Conservation (phyloP, 78 protist species). For the Guillardia theta region DNA sequence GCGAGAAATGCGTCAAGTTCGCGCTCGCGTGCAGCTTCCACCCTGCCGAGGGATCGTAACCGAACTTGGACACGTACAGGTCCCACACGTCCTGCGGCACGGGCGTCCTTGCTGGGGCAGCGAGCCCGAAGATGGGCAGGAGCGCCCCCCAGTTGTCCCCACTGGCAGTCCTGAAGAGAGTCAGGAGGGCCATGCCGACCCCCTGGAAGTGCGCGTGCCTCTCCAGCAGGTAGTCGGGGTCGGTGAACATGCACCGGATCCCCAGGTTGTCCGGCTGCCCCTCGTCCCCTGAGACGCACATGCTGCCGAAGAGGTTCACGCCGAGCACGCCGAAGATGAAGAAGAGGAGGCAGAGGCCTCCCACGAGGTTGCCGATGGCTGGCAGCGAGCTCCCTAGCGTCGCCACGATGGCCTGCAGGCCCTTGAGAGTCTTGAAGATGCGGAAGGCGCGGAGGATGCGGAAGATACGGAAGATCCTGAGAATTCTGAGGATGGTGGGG, state of each 20-base stretch:
- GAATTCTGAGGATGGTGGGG: not conserved
- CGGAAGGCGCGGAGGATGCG: conserved; percentile 43
- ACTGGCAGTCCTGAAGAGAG: not conserved
- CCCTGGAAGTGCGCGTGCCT: not conserved
- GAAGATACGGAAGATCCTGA: conserved; percentile 27
- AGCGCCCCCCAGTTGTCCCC: conserved; percentile 18
- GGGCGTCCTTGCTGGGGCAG: no score
- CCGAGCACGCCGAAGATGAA: conserved; percentile 20
- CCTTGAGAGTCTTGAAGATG: conserved; percentile 33
- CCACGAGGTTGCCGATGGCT: not conserved
- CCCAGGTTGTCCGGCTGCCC: not conserved
- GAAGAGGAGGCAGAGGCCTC: not conserved
- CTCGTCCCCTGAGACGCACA: not conserved
- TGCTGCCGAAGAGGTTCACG: not conserved
- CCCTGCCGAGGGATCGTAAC: not conserved
- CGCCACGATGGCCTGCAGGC: not conserved
- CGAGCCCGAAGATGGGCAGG: no score
- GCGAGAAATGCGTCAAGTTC: no score
- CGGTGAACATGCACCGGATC: not conserved
- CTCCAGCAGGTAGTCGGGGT: not conserved
- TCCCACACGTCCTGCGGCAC: not conserved
- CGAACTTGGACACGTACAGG: not conserved
- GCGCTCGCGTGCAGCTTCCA: no score
- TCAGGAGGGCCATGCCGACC: not conserved
- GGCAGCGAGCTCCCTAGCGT: not conserved